A percentile compares a stretch with the other conserved stretches of the same genome.
Conservation (phyloP, 306 rosid species). For the Pyrus bretschneideri region DNA sequence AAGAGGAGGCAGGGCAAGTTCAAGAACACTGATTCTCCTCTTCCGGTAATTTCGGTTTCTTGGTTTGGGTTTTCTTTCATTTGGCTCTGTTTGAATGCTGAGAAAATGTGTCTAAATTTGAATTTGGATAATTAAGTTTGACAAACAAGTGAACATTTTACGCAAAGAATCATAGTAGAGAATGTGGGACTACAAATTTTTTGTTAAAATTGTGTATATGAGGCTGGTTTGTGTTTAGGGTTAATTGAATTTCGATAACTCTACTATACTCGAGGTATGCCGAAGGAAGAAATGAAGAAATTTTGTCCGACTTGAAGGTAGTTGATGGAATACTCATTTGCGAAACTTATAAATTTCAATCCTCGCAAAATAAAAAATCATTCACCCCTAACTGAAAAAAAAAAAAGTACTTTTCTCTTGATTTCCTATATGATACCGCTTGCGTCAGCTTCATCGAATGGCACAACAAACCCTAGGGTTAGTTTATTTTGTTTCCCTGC, state of each 20-base stretch:
- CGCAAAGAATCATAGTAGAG: background rate
- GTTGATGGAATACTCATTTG: too few species aligned
- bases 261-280: background rate
- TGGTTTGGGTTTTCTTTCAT: background rate
- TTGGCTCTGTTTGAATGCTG: constrained; percentile 2
- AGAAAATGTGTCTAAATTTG: background rate
- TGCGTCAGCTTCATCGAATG: background rate
- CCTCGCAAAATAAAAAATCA: background rate
- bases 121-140: background rate
- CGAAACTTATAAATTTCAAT: background rate
- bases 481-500: constrained; percentile 9
- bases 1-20: constrained; percentile 88
- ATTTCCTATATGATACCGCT: background rate
- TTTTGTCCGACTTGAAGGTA: too few species aligned
- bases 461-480: background rate
- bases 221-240: background rate
- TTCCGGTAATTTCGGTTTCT: constrained; percentile 48
- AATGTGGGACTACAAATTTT: background rate
- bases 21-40: constrained; percentile 83
- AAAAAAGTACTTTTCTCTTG: background rate
- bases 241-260: too few species aligned
- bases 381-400: background rate
- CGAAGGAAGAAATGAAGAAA: background rate
- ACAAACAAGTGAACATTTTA: background rate
- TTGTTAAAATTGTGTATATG: background rate